A percentile compares a stretch with the other conserved stretches of the same genome.
Evolutionary conservation across 345 rosid genomes (phyloP).

Genomic region (Eucalyptus camaldulensis): DNA sequence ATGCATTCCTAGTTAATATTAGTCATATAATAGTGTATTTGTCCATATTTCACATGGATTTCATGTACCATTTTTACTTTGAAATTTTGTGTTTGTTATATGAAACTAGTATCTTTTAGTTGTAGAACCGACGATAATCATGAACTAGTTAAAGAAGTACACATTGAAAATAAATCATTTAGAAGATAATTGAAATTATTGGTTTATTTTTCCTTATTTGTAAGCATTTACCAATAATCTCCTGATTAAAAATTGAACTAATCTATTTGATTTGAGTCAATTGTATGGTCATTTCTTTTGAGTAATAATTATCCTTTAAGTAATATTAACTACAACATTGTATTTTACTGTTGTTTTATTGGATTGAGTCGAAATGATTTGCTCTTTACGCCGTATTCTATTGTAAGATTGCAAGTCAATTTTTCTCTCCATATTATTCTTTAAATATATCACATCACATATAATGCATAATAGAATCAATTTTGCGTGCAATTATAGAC

Average conservation of each 20-base stretch:
- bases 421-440: neutral
- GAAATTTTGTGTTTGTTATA: neutral
- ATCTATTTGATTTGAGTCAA: neutral
- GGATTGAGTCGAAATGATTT: neutral
- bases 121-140: neutral
- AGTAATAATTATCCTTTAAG: neutral
- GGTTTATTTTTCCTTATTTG: neutral
- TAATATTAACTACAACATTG: neutral
- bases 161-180: neutral
- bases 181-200: neutral
- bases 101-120: neutral
- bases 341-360: neutral
- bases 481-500: neutral
- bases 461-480: neutral
- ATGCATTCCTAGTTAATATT: neutral
- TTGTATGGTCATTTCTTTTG: neutral
- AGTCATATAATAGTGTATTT: neutral
- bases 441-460: neutral
- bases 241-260: too few species aligned
- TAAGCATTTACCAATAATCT: too few species aligned
- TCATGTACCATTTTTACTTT: neutral
- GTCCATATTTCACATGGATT: neutral
- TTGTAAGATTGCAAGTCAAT: neutral
- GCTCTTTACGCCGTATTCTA: neutral
- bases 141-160: neutral